A percentile compares a stretch with the other conserved stretches of the same genome.
Evolutionary conservation across 495 filamentous ascomycete species (phyloP).

Genomic region (Cryomyces minteri): DNA sequence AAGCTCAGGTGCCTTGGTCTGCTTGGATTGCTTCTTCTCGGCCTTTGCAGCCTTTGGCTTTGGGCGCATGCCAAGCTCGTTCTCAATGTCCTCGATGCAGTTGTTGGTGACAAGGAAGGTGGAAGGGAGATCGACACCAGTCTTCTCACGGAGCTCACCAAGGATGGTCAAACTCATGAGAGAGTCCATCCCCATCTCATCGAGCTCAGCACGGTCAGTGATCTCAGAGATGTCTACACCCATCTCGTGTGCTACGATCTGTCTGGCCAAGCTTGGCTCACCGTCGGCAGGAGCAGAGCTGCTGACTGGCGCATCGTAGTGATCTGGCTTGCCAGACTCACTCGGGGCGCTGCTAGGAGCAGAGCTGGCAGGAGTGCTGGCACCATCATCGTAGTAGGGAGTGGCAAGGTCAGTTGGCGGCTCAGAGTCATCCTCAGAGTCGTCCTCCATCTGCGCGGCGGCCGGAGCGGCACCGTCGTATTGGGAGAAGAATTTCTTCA

Average conservation of each 20-base stretch:
- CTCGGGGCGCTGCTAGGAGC: conserved; percentile 17
- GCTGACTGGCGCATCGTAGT: conserved; percentile 1
- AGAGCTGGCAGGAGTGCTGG: conserved; percentile 22
- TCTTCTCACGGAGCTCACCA: conserved; percentile 23
- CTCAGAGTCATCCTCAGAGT: conserved; percentile 16
- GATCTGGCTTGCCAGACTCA: conserved; percentile 14
- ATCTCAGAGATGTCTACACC: conserved; percentile 25
- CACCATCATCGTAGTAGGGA: conserved; percentile 14
- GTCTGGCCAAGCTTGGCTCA: conserved; percentile 18
- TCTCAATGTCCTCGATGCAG: conserved; percentile 26
- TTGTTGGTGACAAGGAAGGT: conserved; percentile 23
- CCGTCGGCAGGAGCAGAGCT: conserved; percentile 7
- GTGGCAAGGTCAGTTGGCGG: conserved; percentile 13
- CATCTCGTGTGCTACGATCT: conserved; percentile 26
- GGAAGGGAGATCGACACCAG: conserved; percentile 23
- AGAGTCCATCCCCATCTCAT: conserved; percentile 27
- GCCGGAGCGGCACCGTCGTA: conserved; percentile 20
- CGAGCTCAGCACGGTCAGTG: conserved; percentile 20
- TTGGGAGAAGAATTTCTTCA: conserved; percentile 26
- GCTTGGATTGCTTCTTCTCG: conserved; percentile 1
- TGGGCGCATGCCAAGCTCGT: conserved; percentile 25
- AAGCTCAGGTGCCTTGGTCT: conserved; percentile 16
- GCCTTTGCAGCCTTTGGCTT: conserved; percentile 7
- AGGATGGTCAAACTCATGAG: conserved; percentile 28
- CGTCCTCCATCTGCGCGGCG: conserved; percentile 12